phyloP scores from a whole-genome alignment of 768 basidiomycete genomes.

The Tulasnella sp. region DNA sequence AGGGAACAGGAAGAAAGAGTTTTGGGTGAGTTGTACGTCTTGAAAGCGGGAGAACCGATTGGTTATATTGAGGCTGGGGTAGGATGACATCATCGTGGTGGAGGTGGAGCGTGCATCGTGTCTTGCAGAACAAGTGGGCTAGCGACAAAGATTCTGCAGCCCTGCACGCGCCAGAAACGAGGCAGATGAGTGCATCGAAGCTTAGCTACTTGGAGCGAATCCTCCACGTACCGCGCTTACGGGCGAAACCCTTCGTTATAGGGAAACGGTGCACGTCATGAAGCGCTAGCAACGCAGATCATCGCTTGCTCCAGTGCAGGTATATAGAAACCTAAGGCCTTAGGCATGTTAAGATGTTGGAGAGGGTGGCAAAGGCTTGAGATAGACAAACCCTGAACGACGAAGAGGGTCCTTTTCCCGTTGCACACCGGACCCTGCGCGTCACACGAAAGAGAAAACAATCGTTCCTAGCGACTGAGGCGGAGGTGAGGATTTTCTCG shows the following conservation, averaged over 20 bases:
- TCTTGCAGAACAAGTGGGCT: not conserved
- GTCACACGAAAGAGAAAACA: not conserved
- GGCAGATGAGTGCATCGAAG: not conserved
- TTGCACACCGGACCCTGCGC: not conserved
- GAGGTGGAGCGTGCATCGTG: not conserved
- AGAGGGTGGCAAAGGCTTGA: not conserved
- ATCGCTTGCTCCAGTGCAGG: not conserved
- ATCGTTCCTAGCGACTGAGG: too few relatives aligned
- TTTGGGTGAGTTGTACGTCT: not conserved
- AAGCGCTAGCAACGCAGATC: not conserved
- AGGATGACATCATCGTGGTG: not conserved
- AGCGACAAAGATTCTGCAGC: not conserved
- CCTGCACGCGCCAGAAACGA: not conserved
- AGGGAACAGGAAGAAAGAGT: not conserved
- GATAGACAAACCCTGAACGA: not conserved
- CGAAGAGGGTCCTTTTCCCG: not conserved
- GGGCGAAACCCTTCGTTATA: not conserved
- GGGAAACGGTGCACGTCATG: not conserved
- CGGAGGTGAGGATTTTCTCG: too few relatives aligned
- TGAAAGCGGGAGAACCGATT: not conserved
- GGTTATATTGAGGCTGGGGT: not conserved
- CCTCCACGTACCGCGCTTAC: not conserved
- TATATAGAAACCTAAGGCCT: not conserved
- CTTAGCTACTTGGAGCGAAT: not conserved
- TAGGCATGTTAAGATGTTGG: not conserved